Evolutionary conservation across 2,329 filamentous ascomycete species (phyloP).

Genomic region (Microdochium paspali): DNA sequence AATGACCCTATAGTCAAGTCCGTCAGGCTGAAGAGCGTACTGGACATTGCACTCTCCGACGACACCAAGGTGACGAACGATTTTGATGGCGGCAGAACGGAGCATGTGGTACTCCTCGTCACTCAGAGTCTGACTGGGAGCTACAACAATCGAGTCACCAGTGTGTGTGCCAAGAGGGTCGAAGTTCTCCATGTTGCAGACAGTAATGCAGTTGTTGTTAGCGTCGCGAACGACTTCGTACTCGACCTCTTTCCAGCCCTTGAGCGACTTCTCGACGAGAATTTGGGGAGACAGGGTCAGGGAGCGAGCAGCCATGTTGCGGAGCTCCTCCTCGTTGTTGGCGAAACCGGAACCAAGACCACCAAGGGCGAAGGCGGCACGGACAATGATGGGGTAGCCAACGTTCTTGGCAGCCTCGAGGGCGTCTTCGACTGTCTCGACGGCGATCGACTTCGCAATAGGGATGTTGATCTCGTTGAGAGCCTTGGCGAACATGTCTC

Average conservation of each 20-base stretch:
- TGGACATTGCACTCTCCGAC: constrained; percentile 99
- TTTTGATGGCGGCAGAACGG: constrained; percentile 90
- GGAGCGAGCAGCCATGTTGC: constrained; percentile 85
- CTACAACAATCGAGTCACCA: constrained; percentile 95
- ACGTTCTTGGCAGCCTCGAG: constrained; percentile 77
- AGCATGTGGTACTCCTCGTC: constrained; percentile 99
- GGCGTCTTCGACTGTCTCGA: constrained; percentile 84
- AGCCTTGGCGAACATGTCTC: constrained; percentile 91
- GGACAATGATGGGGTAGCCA: constrained; percentile 96
- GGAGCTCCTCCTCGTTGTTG: constrained; percentile 85
- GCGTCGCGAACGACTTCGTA: constrained; percentile 96
- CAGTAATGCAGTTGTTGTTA: constrained; percentile 96
- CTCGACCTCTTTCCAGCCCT: constrained; percentile 99
- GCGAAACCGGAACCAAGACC: constrained; percentile 96
- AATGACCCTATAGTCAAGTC: constrained; percentile 95
- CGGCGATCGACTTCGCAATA: constrained; percentile 92
- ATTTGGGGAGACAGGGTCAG: constrained; percentile 92
- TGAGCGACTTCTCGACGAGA: constrained; percentile 96
- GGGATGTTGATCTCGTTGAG: constrained; percentile 96
- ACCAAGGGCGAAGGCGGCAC: constrained; percentile 91
- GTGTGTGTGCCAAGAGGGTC: constrained; percentile 97
- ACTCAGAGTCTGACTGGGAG: constrained; percentile 90
- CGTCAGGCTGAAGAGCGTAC: constrained; percentile 93
- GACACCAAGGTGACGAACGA: constrained; percentile 92
- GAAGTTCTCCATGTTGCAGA: constrained; percentile 99